phyloP scores from a whole-genome alignment of 176 grass and related monocot species.

The Thalia dealbata region DNA sequence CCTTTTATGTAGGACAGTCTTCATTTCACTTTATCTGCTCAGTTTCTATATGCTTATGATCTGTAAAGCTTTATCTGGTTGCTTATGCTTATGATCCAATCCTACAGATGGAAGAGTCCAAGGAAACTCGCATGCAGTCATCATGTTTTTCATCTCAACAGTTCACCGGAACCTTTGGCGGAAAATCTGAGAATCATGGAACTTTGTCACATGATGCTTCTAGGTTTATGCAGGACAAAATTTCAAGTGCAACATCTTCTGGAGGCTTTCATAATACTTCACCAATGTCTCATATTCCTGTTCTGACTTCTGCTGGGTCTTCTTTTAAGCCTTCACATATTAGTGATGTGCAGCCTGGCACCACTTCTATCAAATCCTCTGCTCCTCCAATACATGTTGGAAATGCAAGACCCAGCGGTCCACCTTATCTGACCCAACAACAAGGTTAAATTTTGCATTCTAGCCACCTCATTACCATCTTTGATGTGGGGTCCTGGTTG shows the following conservation, averaged over 20 bases:
- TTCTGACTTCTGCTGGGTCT: constrained; percentile 28
- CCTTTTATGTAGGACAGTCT: neutral
- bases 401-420: constrained; percentile 41
- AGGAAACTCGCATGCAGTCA: constrained; percentile 48
- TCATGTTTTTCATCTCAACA: constrained; percentile 41
- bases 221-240: constrained; percentile 23
- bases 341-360: constrained; percentile 37
- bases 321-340: constrained; percentile 27
- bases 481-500: neutral
- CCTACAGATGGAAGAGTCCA: constrained; percentile 82
- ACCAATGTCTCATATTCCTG: constrained; percentile 19
- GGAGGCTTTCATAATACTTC: constrained; percentile 28
- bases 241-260: constrained; percentile 10
- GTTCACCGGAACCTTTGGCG: constrained; percentile 12
- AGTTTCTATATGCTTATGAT: neutral
- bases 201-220: constrained; percentile 34
- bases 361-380: constrained; percentile 33
- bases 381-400: constrained; percentile 33
- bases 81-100: neutral
- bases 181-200: constrained; percentile 33
- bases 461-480: neutral
- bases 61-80: neutral
- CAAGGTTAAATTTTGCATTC: neutral
- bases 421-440: constrained; percentile 6
- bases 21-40: neutral